phyloP scores from a whole-genome alignment of 805 yeast genomes.

The Ogataea paraovalis region DNA sequence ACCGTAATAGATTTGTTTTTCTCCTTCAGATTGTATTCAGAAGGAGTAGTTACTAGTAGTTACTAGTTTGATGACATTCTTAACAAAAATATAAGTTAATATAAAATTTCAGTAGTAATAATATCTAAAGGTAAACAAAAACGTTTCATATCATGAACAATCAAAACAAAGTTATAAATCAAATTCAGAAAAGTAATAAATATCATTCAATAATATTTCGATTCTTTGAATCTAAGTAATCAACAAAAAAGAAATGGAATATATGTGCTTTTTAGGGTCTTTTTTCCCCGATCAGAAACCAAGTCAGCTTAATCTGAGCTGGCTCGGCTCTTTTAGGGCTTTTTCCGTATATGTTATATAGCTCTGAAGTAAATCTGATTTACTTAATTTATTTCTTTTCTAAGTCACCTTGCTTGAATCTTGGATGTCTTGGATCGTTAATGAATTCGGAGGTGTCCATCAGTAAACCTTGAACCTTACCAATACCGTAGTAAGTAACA shows the following conservation, averaged over 20 bases:
- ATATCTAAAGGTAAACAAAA: neutral
- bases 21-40: too few species aligned
- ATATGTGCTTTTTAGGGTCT: neutral
- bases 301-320: neutral
- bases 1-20: too few species aligned
- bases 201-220: neutral
- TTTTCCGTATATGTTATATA: neutral
- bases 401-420: conserved; percentile 48
- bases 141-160: conserved; percentile 4
- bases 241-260: neutral
- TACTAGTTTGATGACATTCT: neutral
- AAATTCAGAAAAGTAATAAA: neutral
- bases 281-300: neutral
- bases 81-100: neutral
- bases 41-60: too few species aligned
- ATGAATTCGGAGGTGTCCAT: conserved; percentile 74
- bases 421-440: conserved; percentile 96
- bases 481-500: conserved; percentile 64
- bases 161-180: neutral
- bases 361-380: neutral
- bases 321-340: neutral
- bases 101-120: neutral
- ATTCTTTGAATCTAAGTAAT: neutral
- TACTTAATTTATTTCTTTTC: conserved; percentile 26
- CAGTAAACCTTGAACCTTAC: conserved; percentile 65